Evolutionary conservation across 805 yeast genomes (phyloP).

Genomic region (Starmera quercuum): DNA sequence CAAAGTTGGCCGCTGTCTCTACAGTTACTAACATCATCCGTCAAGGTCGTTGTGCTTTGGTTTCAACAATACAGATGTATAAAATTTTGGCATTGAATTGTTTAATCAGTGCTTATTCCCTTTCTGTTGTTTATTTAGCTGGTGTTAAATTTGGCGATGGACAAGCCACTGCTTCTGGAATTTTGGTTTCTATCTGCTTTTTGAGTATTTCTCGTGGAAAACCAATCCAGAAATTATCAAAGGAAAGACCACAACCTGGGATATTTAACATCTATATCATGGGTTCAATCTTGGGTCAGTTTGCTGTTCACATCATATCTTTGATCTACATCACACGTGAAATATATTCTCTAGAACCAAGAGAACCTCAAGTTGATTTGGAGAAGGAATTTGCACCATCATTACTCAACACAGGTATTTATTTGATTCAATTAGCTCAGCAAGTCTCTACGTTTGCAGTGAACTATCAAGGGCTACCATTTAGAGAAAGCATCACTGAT

Average conservation of each 20-base stretch:
- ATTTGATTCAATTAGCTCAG: constrained; percentile 88
- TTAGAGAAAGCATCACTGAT: constrained; percentile 82
- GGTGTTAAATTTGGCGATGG: constrained; percentile 98
- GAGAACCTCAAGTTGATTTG: constrained; percentile 82
- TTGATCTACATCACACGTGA: constrained; percentile 77
- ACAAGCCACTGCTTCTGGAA: constrained; percentile 95
- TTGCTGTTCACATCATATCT: constrained; percentile 83
- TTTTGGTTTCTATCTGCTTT: constrained; percentile 88
- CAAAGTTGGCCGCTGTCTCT: constrained; percentile 84
- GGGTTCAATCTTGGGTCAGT: constrained; percentile 97
- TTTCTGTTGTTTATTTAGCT: constrained; percentile 88
- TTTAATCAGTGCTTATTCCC: constrained; percentile 91
- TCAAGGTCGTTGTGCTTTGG: constrained; percentile 97
- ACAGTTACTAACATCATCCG: constrained; percentile 91
- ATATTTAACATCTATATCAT: constrained; percentile 91
- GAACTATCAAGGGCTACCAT: constrained; percentile 95
- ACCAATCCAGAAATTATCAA: constrained; percentile 81
- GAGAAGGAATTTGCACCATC: constrained; percentile 88
- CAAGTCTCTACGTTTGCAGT: constrained; percentile 97
- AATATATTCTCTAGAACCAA: constrained; percentile 84
- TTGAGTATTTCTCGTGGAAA: constrained; percentile 90
- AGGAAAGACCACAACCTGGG: constrained; percentile 95
- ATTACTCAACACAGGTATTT: constrained; percentile 91
- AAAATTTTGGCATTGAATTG: constrained; percentile 95
- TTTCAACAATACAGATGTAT: constrained; percentile 97